These are phyloP conservation scores for Hsuehochloa calcarea DNA, from an alignment of 176 grass and related monocot species.

Conservation along the genomic window DNA sequence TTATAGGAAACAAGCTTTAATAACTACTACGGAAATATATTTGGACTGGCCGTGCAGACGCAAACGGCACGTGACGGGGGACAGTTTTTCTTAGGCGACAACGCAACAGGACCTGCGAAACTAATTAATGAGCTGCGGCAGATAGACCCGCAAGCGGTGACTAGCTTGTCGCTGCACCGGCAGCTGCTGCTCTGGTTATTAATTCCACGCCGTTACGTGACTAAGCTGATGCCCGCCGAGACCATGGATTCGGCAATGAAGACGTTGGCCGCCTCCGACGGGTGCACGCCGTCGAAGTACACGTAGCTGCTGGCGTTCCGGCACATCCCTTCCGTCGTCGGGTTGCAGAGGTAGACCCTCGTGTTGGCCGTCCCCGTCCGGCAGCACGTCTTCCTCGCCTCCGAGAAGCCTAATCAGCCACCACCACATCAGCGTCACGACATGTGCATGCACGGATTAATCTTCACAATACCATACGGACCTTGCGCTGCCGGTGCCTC, in stretches of 20 bases:
- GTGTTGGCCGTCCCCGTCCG: conserved; percentile 53
- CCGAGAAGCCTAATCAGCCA: conserved; percentile 45
- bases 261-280: conserved; percentile 60
- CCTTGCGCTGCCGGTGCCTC: conserved; percentile 44
- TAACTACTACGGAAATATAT: no score
- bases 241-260: conserved; percentile 56
- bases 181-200: neutral
- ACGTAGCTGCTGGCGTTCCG: conserved; percentile 64
- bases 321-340: conserved; percentile 34
- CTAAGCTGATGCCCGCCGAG: conserved; percentile 33
- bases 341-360: conserved; percentile 63
- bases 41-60: neutral
- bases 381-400: conserved; percentile 65
- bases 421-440: neutral
- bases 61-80: neutral
- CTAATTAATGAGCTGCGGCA: neutral
- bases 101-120: neutral
- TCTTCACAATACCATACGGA: neutral
- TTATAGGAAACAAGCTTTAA: neutral
- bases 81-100: neutral
- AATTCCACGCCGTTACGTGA: neutral
- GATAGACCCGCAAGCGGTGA: no score
- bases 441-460: neutral
- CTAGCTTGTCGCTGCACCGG: no score
- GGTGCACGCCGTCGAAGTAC: conserved; percentile 86